Evolutionary conservation across 176 grass and related monocot species (phyloP), one percentile per base, ranked within the genome.

Genomic region (Puya raimondii): DNA sequence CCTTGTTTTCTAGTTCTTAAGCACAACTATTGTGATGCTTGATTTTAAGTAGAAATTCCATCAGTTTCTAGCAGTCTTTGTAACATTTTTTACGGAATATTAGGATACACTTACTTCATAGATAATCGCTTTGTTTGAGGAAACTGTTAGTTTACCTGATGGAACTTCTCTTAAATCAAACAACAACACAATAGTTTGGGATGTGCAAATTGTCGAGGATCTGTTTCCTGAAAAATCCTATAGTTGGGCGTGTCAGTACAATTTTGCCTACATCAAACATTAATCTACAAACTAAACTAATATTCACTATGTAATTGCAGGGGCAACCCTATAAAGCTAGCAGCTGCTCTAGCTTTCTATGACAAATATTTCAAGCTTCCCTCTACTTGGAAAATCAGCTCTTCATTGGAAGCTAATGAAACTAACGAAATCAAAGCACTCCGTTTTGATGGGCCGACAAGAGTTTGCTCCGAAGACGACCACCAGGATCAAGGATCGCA

Each of bases 401-500:
- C 22, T 47, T 69, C 65, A 12, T 17, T 26, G 13, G 11, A 65
- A 56, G 20, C 1, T 27, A 12, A 5, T 2, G 29, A 2, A 64
- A 54, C 71, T 26, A 80, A 51, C 73, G 49, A 80, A 50, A 25
- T 64, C 0, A 78, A 90, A 21, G 70, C 92, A 65, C 66, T 85
- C 25, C 42, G 53, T 23, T 90, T 83, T 33, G 89, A 97, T 47
- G 94, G 94, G 4, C 94, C 94, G 1, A 85, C 65, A 72, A 90
- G 48, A n/a, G 63, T 83, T 53, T 92, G 94, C 61, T 70, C 63
- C 42, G 56, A 78, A 72, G 68, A 79, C 53, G 78, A 72, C 21
- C 72, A 14, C 47, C 63, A 84, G 67, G 54, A 80, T 3, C 53
- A 83, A 81, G 69, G 74, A 75, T 23, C 70, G 63, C 52, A 64